Conservation (phyloP, 1,284 basidiomycete genomes). For the Bondarzewia mesenterica region DNA sequence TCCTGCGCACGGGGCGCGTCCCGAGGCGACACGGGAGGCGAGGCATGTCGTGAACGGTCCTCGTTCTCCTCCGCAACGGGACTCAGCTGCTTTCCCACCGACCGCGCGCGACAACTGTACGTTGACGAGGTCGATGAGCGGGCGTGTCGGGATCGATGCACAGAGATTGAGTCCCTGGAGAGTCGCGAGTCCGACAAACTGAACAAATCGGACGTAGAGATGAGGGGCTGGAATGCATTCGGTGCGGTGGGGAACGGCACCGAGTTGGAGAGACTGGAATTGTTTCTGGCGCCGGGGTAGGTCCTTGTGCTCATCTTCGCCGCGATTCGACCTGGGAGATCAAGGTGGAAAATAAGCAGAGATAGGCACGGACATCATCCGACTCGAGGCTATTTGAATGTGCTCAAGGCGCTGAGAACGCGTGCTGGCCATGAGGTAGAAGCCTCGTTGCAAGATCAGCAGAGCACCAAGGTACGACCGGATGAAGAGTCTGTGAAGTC, state of each 20-base stretch:
- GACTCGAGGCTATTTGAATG: neutral
- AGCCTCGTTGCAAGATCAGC: neutral
- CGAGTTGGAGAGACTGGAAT: constrained; percentile 3
- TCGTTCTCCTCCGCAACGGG: constrained; percentile 14
- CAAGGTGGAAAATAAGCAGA: neutral
- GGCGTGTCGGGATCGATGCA: constrained; percentile 8
- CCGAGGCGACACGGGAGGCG: constrained; percentile 7
- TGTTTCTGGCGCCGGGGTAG: neutral
- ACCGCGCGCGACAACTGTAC: constrained; percentile 12
- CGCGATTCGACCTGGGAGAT: too few relatives aligned
- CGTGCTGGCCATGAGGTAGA: neutral
- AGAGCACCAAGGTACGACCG: neutral
- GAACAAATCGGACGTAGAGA: constrained; percentile 1
- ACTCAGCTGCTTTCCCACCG: constrained; percentile 12
- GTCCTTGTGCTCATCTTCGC: neutral
- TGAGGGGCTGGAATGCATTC: neutral
- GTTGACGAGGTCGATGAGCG: constrained; percentile 12
- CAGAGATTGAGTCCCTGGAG: constrained; percentile 7
- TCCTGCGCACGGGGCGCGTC: constrained; percentile 5
- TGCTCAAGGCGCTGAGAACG: neutral
- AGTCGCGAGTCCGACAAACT: constrained; percentile 9
- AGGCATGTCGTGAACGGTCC: constrained; percentile 9
- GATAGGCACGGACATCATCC: neutral
- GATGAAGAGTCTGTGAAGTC: neutral
- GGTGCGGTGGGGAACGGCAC: constrained; percentile 13